These are phyloP conservation scores for Cryptococcus deneoformans DNA, from an alignment of 1,284 basidiomycete genomes.

Conservation along the genomic window DNA sequence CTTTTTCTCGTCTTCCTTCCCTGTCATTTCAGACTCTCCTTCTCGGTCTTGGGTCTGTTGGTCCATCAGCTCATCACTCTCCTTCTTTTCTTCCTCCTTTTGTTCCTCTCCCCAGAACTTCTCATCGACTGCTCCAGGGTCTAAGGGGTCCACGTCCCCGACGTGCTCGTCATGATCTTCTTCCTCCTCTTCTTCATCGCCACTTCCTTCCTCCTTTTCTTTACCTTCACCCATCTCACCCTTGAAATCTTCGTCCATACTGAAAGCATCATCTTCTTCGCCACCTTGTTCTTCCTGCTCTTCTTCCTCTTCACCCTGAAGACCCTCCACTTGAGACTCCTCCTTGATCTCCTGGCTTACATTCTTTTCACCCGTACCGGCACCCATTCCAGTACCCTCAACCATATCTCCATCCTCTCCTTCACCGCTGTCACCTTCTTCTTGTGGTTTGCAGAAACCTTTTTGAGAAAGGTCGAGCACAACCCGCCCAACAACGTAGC, in stretches of 20 bases:
- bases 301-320: conserved; percentile 69
- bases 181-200: conserved; percentile 58
- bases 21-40: conserved; percentile 41
- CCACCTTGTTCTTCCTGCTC: conserved; percentile 55
- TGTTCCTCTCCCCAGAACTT: conserved; percentile 92
- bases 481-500: conserved; percentile 71
- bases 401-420: conserved; percentile 55
- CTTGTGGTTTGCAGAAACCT: conserved; percentile 89
- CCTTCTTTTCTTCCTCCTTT: conserved; percentile 52
- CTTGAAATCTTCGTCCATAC: conserved; percentile 62
- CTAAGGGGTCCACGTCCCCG: conserved; percentile 79
- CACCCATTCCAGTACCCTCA: conserved; percentile 81
- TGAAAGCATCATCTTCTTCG: conserved; percentile 60
- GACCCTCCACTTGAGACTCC: conserved; percentile 93
- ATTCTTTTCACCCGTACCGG: conserved; percentile 78
- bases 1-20: conserved; percentile 45
- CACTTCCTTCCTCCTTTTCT: conserved; percentile 59
- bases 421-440: conserved; percentile 53
- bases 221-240: conserved; percentile 78
- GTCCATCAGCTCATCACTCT: conserved; percentile 50
- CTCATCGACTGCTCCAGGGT: conserved; percentile 87
- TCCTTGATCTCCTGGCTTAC: conserved; percentile 91
- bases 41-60: conserved; percentile 43
- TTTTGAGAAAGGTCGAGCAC: conserved; percentile 72
- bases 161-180: conserved; percentile 74